These are phyloP conservation scores for Albatrellus ellisii DNA, from an alignment of 768 basidiomycete genomes.

Conservation along the genomic window DNA sequence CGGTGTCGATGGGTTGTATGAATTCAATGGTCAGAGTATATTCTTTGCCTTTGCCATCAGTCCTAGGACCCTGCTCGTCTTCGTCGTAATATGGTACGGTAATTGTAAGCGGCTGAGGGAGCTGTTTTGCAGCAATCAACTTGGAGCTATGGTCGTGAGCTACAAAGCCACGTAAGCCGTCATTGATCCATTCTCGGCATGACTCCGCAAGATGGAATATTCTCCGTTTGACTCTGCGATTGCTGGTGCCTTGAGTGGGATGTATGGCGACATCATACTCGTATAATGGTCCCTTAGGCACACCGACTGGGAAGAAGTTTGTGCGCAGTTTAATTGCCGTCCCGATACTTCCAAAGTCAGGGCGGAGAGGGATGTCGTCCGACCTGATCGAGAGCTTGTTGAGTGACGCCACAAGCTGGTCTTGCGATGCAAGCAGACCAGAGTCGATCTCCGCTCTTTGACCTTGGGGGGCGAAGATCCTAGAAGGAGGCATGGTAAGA, in stretches of 20 bases:
- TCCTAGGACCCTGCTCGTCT: constrained; percentile 24
- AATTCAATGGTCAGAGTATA: constrained; percentile 33
- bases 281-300: constrained; percentile 32
- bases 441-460: constrained; percentile 35
- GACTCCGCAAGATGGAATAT: constrained; percentile 37
- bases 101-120: constrained; percentile 30
- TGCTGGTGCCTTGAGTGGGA: constrained; percentile 21
- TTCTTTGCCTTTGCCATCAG: constrained; percentile 22
- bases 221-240: constrained; percentile 29
- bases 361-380: constrained; percentile 31
- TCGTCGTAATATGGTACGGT: constrained; percentile 31
- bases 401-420: constrained; percentile 27
- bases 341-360: constrained; percentile 32
- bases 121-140: constrained; percentile 26
- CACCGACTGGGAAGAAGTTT: constrained; percentile 37
- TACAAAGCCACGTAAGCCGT: constrained; percentile 25
- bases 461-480: constrained; percentile 28
- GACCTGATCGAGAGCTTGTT: constrained; percentile 18
- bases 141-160: constrained; percentile 37
- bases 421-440: constrained; percentile 35
- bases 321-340: constrained; percentile 32
- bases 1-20: constrained; percentile 30
- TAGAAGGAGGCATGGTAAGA: constrained; percentile 10
- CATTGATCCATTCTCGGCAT: constrained; percentile 27
- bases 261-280: constrained; percentile 35